Conservation (phyloP, 352 stramenopile species). For the Pythium biforme region DNA sequence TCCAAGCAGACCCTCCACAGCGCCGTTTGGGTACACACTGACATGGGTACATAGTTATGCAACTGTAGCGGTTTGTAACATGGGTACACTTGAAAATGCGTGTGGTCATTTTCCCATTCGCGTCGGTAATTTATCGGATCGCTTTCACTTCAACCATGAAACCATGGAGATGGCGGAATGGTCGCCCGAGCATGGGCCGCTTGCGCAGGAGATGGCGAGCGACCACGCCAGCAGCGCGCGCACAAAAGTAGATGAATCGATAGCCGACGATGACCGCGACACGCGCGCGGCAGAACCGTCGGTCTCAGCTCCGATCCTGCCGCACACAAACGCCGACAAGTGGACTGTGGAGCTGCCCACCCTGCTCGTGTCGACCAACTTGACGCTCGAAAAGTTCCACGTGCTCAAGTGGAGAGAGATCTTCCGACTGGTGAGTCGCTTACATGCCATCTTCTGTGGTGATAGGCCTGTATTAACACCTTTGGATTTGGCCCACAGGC, state of each 20-base stretch:
- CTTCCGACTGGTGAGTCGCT: slow-evolving; percentile 45
- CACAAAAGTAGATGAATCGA: not conserved
- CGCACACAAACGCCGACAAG: slow-evolving; percentile 3
- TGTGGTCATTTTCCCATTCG: not conserved
- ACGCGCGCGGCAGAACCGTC: not conserved
- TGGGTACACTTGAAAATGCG: too few relatives aligned
- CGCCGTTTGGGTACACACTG: not conserved
- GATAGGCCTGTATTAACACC: not conserved
- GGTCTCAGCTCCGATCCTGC: not conserved
- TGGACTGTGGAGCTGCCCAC: slow-evolving; percentile 22
- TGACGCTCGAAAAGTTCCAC: slow-evolving; percentile 64
- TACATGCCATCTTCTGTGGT: too few relatives aligned
- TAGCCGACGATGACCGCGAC: slow-evolving; percentile 2
- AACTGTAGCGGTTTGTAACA: not conserved
- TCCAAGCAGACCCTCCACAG: not conserved
- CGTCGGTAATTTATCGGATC: not conserved
- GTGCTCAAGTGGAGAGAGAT: slow-evolving; percentile 64
- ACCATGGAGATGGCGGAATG: slow-evolving; percentile 6
- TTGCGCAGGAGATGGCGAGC: not conserved
- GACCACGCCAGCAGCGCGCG: not conserved
- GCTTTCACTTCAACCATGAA: slow-evolving; percentile 6
- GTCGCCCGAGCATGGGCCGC: not conserved
- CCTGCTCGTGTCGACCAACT: slow-evolving; percentile 33
- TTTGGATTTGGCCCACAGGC: slow-evolving; percentile 17
- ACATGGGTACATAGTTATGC: not conserved